Base-by-base conservation (phyloP, 2,329 filamentous ascomycete species). In the Trichoderma endophyticum region DNA sequence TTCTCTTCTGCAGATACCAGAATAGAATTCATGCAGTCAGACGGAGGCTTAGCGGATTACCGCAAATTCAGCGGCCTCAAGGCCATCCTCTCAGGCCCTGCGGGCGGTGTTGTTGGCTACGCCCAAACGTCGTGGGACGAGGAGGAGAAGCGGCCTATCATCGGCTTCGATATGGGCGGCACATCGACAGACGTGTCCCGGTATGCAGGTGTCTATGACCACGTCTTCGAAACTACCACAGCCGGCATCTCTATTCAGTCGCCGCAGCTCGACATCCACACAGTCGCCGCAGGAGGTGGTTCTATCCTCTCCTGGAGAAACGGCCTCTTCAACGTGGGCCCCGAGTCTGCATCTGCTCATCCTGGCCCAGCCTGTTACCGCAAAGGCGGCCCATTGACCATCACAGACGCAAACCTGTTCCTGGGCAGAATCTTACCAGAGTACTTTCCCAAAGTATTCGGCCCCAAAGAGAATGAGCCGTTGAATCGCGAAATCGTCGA, bases 261-360 rank as follows among this genome's bases (percentile, higher is more conserved):
- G 1, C 92, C 93, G 0, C 92, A 95, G 77, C 86, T 95, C 1
- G 92, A 95, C 76, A 94, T 95, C 78, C 93, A 93, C 78, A 95
- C 93, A 1, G 92, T 94, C 5, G 92, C 92, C 28, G 91, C 92
- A 7, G 92, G 92, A 21, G 92, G 92, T 73, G 91, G 91, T n/a
- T 91, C 89, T 1, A 84, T 89, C 18, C 83, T 94, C 0, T 91
- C 90, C 77, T 93, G 89, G 86, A 88, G 87, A 72, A 93, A 93
- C 73, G 91, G 91, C 0, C 83, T 94, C 2, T 93, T 94, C 74
- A 88, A 90, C 1, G 91, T 93, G 6, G 92, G 92, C 0, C 92
- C 92, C 1, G 91, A 93, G 76, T 92, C 89, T 30, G 90, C 91
- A 1, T 87, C 88, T 39, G 91, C 91, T 6, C 89, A 92, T 77